Evolutionary conservation across 78 protist genomes (phyloP).

Genomic region (Thecamonas trahens): DNA sequence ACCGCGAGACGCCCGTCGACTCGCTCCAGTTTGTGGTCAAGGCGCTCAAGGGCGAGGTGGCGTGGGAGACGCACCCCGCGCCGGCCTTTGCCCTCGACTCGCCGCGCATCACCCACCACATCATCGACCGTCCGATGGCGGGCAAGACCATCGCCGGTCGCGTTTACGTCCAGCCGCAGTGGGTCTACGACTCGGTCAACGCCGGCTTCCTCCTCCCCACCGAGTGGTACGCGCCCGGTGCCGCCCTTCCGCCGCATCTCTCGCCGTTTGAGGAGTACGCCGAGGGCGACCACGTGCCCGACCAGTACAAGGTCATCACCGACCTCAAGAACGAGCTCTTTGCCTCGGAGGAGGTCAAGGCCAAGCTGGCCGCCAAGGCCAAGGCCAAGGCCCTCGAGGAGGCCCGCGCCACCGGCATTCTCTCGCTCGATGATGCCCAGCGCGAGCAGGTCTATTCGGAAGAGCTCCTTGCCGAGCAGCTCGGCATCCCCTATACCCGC

Average conservation of each 20-base stretch:
- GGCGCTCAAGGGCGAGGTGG: slow-evolving; percentile 66
- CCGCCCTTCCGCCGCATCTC: slow-evolving; percentile 85
- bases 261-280: slow-evolving; percentile 80
- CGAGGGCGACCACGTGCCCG: slow-evolving; percentile 36
- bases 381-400: too few relatives aligned
- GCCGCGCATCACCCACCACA: slow-evolving; percentile 50
- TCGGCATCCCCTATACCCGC: too few relatives aligned
- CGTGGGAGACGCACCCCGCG: slow-evolving; percentile 21
- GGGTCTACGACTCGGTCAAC: slow-evolving; percentile 90
- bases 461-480: too few relatives aligned
- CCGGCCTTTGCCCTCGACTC: slow-evolving; percentile 8
- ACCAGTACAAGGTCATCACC: slow-evolving; percentile 12
- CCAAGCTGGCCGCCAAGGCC: too few relatives aligned
- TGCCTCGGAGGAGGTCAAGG: too few relatives aligned
- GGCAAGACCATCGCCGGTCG: slow-evolving; percentile 2
- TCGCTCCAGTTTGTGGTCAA: slow-evolving; percentile 53
- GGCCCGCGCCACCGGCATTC: too few relatives aligned
- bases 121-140: slow-evolving; percentile 42
- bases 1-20: slow-evolving; percentile 47
- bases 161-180: slow-evolving; percentile 92
- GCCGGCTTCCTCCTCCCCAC: slow-evolving; percentile 33
- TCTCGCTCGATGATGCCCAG: too few relatives aligned
- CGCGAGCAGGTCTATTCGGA: too few relatives aligned
- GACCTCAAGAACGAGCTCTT: background rate
- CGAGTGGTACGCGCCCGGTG: slow-evolving; percentile 43